Evolutionary conservation across 1,284 basidiomycete species (phyloP), one percentile per base, ranked within the genome.

Genomic region (Dichomitus squalens): DNA sequence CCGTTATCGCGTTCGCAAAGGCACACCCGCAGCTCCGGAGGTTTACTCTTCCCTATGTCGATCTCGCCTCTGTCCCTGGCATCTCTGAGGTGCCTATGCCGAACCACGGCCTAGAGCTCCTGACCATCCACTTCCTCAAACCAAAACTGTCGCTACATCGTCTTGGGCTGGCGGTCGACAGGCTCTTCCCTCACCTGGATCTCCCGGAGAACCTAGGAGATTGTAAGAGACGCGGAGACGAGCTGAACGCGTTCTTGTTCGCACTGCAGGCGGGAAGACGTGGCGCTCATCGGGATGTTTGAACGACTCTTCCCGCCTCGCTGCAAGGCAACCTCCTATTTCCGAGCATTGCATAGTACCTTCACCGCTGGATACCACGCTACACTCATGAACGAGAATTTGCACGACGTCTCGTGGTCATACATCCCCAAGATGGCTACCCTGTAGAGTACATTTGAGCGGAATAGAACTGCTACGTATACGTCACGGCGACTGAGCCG

Each of bases 11-110:
- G 8, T 56, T 56, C 43, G 55, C 49, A 16, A 14, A 25, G 12
- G 55, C 35, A 4, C 55, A 56, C 18, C 43, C 55, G n/a, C 25
- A 34, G 6, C 55, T 56, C 34, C 18, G n/a, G 1, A 20, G 36
- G 9, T 21, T 56, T 20, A 38, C 16, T 7, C 36, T 56, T 12
- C 55, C 49, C 7, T 46, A 49, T 4, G 6, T 56, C 43, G 55
- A 56, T 41, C 31, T 58, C 31, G 48, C 40, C 40, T 52, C 57
- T 1, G 48, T 54, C 25, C 57, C 57, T n/a, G 40, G 35, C n/a
- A 20, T 54, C n/a, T 41, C 33, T 12, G 44, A 31, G 18, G 52
- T 58, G 35, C 52, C 49, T 2, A 31, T 29, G 14, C 52, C 54
- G 20, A 43, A 20, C 5, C 57, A 58, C 35, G 39, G 40, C 20